Conservation (phyloP, 2,329 filamentous ascomycete genomes). For the Cytospora mali region DNA sequence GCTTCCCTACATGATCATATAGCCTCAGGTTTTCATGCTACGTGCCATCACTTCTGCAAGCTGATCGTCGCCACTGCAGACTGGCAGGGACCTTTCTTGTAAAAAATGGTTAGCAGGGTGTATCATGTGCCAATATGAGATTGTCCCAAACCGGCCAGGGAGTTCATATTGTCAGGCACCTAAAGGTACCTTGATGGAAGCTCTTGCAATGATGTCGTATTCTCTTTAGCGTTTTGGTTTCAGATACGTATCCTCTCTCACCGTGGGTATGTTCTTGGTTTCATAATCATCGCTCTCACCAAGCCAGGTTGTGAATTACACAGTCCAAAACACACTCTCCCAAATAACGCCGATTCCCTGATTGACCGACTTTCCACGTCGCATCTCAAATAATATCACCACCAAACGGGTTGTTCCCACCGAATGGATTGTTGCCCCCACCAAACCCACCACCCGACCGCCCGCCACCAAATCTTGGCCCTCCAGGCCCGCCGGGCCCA, state of each 20-base stretch:
- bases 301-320: background rate
- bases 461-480: slow-evolving; percentile 49
- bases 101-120: too few species aligned
- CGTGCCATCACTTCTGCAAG: background rate
- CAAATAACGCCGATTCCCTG: background rate
- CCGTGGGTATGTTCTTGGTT: background rate
- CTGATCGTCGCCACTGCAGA: too few species aligned
- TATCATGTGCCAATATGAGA: too few species aligned
- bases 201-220: background rate
- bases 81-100: background rate
- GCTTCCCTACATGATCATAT: background rate
- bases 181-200: background rate
- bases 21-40: background rate
- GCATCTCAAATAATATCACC: slow-evolving; percentile 38
- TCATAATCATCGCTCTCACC: background rate
- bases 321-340: background rate
- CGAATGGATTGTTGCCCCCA: slow-evolving; percentile 43
- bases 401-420: slow-evolving; percentile 34
- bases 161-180: background rate
- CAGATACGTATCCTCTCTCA: background rate
- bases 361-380: background rate
- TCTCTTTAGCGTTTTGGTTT: background rate
- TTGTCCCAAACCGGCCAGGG: background rate
- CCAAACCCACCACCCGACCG: slow-evolving; percentile 41
- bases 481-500: slow-evolving; percentile 61